phyloP scores from a whole-genome alignment of 106 monocot genomes.

The Phalaenopsis aphrodite region DNA sequence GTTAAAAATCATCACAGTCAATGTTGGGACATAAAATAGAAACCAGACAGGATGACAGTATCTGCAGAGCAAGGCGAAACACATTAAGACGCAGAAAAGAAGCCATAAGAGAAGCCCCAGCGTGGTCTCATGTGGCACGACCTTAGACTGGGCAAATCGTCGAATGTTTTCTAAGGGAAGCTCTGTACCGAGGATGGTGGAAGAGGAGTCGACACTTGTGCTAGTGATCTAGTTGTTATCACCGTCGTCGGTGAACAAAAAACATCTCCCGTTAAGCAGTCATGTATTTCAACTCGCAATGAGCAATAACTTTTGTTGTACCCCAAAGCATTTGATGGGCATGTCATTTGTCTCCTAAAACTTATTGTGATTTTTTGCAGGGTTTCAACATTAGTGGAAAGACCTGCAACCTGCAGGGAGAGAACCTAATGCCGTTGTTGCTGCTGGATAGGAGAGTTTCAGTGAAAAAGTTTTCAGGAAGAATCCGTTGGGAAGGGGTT shows the following conservation, averaged over 20 bases:
- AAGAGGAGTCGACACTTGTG: conserved; percentile 13
- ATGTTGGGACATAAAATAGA: no score
- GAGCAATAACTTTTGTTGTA: conserved; percentile 35
- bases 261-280: neutral
- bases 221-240: conserved; percentile 8
- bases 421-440: no score
- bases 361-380: no score
- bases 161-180: conserved; percentile 20
- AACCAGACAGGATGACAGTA: neutral
- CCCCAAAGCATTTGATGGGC: conserved; percentile 15
- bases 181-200: conserved; percentile 10
- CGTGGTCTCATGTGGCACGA: conserved; percentile 7
- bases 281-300: conserved; percentile 22
- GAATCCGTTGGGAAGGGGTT: no score
- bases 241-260: neutral
- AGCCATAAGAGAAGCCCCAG: conserved; percentile 10
- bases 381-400: no score
- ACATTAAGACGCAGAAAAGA: conserved; percentile 9
- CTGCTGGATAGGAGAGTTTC: no score
- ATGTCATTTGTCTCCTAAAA: neutral
- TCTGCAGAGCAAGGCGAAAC: conserved; percentile 9
- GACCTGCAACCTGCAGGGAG: no score
- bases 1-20: no score
- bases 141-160: conserved; percentile 17
- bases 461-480: no score